Base-by-base conservation (phyloP, 345 rosid species). In the Brassica cretica region DNA sequence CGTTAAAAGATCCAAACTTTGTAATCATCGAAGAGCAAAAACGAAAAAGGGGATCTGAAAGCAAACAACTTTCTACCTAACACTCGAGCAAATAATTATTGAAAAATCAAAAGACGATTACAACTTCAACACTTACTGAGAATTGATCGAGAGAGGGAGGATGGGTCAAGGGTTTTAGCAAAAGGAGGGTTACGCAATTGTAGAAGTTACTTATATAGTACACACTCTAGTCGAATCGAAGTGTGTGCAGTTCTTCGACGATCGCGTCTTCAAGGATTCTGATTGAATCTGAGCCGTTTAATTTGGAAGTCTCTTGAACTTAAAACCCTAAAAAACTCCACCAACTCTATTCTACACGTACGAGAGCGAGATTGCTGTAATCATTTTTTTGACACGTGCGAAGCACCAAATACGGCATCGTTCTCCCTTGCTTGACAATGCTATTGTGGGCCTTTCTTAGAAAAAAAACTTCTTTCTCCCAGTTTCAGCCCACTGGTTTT, bases 11-110 rank as follows among this genome's bases (percentile, higher is more conserved):
- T 25, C 62, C 10, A 21, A 70, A 62, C 75, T 49, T 76, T 51
- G 80, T 62, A 76, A 76, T 70, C 64, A 77, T 77, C 80, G 75
- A 70, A 16, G 75, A 71, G 69, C 5, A 10, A 32, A 70, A n/a
- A 32, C 33, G 25, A 1, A 70, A 64, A 70, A 51, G 64, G 64
- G 73, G 62, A 49, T 29, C n/a, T 9, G 7, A 77, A 70, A 70
- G 64, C 56, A 15, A 70, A 7, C 71, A 77, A 70, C 71, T 70
- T 63, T 70, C 69, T 18, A 76, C 44, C 44, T 24, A 51, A 16
- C 15, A 63, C 37, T 69, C 5, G 12, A 68, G 7, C 10, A 27
- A 11, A 0, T 1, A 9, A 0, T 1, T 4, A 68, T 2, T 9
- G 1, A 29, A 51, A 51, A 16, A 68, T 44, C 16, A 3, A 30